These are phyloP conservation scores for Hyphopichia pseudoburtonii DNA, from an alignment of 1,139 yeast genomes.

Conservation along the genomic window DNA sequence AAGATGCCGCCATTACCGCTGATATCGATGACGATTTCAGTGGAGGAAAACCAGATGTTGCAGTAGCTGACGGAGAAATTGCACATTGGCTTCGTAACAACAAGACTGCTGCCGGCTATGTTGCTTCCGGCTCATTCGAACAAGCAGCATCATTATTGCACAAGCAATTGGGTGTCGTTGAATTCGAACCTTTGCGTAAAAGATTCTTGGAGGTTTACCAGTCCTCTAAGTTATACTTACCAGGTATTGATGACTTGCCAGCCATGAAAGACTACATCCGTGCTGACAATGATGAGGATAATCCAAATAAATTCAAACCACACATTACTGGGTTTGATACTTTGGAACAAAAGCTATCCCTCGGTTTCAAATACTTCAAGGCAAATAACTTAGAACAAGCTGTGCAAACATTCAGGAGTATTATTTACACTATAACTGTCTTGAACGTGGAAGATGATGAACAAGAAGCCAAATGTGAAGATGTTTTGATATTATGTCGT, in stretches of 20 bases:
- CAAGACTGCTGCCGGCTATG: constrained; percentile 86
- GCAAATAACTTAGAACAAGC: constrained; percentile 83
- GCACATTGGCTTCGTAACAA: constrained; percentile 88
- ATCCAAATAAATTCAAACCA: constrained; percentile 59
- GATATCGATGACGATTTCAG: constrained; percentile 25
- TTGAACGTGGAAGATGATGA: constrained; percentile 70
- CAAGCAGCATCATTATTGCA: constrained; percentile 90
- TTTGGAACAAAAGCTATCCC: constrained; percentile 64
- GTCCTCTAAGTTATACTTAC: constrained; percentile 71
- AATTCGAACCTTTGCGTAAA: constrained; percentile 82
- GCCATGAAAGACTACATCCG: constrained; percentile 71
- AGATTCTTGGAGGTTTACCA: constrained; percentile 84
- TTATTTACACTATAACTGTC: constrained; percentile 74
- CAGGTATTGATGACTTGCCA: constrained; percentile 70
- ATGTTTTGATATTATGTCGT: constrained; percentile 71
- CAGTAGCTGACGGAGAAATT: constrained; percentile 55
- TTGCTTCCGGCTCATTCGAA: constrained; percentile 95
- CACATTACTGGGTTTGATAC: constrained; percentile 70
- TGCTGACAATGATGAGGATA: constrained; percentile 58
- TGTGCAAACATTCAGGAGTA: constrained; percentile 71
- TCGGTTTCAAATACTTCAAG: constrained; percentile 81
- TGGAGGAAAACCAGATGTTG: constrained; percentile 20
- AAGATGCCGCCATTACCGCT: constrained; percentile 24
- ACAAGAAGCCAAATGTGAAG: constrained; percentile 74
- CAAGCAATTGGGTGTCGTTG: constrained; percentile 82